Base-by-base conservation (phyloP, 257 asterid species). In the Anisodus tanguticus region DNA sequence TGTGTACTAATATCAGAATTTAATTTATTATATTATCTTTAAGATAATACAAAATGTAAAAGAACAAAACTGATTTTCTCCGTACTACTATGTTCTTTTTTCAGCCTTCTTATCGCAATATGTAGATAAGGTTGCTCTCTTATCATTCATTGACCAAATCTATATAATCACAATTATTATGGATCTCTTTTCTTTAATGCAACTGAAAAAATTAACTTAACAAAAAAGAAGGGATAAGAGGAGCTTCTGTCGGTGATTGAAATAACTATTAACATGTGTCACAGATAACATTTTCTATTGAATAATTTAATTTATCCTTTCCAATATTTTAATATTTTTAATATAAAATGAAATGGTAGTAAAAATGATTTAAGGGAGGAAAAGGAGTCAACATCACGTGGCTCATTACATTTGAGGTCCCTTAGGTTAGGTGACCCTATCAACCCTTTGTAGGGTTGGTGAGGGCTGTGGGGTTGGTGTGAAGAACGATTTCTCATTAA, bases 221-320 rank as follows among this genome's bases (percentile, higher is more conserved):
- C 0, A 6, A 6, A 12, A 74, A 43, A 5, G 10, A 47, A 19
- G 2, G 8, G 58, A 47, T 47, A 49, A 74, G 60, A 13, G 1
- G 6, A 9, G 0, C 6, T 68, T 68, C 47, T 77, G 64, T 77
- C 81, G 81, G 81, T 77, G 64, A 77, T 53, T 76, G 81, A 53
- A 51, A 76, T 17, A 19, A 19, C 0, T 22, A 5, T 13, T 7
- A 19, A 72, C 60, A 72, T 2, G 41, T 19, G 41, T 72, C 17
- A 47, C 2, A 13, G 0, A 51, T 72, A 51, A 47, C 26, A 12
- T 51, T 22, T 22, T 76, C 0, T 49, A 47, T 47, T 72, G 22
- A 76, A 76, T 76, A 26, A 51, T 51, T 76, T 26, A 76, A 8
- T 76, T 76, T 76, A 76, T 51, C 64, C 64, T 76, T 76, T 6